These are phyloP conservation scores for Vigna mungo DNA, from an alignment of 306 rosid species.

Conservation along the genomic window DNA sequence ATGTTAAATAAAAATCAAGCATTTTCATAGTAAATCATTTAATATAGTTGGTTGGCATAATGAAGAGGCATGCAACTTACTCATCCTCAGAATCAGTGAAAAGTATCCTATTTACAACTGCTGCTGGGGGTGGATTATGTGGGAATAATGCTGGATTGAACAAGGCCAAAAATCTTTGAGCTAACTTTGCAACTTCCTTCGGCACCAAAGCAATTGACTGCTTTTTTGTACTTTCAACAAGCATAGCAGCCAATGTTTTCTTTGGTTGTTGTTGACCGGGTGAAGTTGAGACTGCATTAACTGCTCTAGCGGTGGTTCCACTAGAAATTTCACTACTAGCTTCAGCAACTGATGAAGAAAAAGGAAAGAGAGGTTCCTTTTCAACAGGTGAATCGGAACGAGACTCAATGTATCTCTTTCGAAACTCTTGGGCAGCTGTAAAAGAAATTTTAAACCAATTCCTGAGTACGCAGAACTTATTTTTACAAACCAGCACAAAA, in stretches of 20 bases:
- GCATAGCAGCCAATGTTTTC: constrained; percentile 87
- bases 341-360: constrained; percentile 55
- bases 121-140: constrained; percentile 82
- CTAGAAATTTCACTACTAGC: constrained; percentile 54
- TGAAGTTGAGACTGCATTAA: constrained; percentile 51
- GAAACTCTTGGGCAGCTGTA: constrained; percentile 74
- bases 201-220: constrained; percentile 89
- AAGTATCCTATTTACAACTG: constrained; percentile 77
- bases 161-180: constrained; percentile 72
- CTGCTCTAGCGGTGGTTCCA: constrained; percentile 49
- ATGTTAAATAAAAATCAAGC: constrained; percentile 10
- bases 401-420: constrained; percentile 66
- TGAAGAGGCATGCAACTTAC: constrained; percentile 64
- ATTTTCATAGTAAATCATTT: constrained; percentile 33
- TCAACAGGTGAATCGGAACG: constrained; percentile 57
- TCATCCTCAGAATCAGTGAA: constrained; percentile 96
- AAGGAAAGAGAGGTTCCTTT: constrained; percentile 82
- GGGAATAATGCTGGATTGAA: constrained; percentile 91
- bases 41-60: constrained; percentile 30
- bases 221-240: constrained; percentile 92
- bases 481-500: constrained; percentile 40
- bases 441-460: constrained; percentile 51
- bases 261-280: constrained; percentile 67
- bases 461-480: constrained; percentile 44
- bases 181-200: constrained; percentile 75